Evolutionary conservation across 2,329 filamentous ascomycete species (phyloP).

Genomic region (Claviceps pusilla): DNA sequence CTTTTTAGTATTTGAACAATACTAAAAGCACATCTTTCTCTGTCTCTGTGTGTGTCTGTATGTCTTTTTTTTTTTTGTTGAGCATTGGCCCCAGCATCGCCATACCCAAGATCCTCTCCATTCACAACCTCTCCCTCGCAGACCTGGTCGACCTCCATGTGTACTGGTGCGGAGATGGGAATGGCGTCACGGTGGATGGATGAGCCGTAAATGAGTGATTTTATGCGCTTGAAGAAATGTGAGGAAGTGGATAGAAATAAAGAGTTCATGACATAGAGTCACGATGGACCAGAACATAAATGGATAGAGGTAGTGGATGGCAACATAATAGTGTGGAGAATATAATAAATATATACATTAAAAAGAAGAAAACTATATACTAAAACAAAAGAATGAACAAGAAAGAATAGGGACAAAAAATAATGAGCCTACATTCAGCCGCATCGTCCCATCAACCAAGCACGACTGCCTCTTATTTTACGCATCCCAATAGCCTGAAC

Average conservation of each 20-base stretch:
- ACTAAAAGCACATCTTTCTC: not conserved
- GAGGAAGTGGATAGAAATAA: too few relatives aligned
- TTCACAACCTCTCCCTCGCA: conserved; percentile 61
- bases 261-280: too few relatives aligned
- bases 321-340: too few relatives aligned
- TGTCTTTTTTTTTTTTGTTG: conserved; percentile 96
- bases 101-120: conserved; percentile 68
- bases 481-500: not conserved
- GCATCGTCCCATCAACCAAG: too few relatives aligned
- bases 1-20: not conserved
- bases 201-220: conserved; percentile 20
- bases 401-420: not conserved
- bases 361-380: too few relatives aligned
- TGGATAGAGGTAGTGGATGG: too few relatives aligned
- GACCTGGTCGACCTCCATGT: conserved; percentile 90
- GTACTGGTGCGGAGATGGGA: conserved; percentile 53
- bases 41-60: too few relatives aligned
- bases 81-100: conserved; percentile 69
- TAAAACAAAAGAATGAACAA: too few relatives aligned
- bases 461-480: too few relatives aligned
- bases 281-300: too few relatives aligned
- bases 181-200: conserved; percentile 55
- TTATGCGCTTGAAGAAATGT: too few relatives aligned
- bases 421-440: not conserved
- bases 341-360: too few relatives aligned